Evolutionary conservation across 768 basidiomycete genomes (phyloP).

Genomic region (Chalciporus chontae): DNA sequence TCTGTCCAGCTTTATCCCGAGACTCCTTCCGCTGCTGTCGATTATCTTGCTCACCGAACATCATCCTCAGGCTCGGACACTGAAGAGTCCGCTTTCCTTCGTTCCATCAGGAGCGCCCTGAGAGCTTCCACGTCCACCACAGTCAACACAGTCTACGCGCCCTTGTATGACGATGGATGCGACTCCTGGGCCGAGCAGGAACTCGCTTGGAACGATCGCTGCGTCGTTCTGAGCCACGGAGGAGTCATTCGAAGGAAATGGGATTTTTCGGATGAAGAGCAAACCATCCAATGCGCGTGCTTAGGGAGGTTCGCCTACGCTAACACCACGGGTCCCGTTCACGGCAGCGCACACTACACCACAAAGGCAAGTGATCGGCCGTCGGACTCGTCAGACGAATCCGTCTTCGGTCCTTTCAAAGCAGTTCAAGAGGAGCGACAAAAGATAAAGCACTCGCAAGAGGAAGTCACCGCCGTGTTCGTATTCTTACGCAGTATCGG

Average conservation of each 20-base stretch:
- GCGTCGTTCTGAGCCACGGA: constrained; percentile 61
- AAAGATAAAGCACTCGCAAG: constrained; percentile 34
- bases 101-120: constrained; percentile 56
- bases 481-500: constrained; percentile 75
- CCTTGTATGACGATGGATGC: constrained; percentile 36
- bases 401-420: constrained; percentile 43
- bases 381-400: constrained; percentile 16
- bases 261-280: constrained; percentile 68
- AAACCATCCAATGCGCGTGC: constrained; percentile 77
- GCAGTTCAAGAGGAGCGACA: constrained; percentile 37
- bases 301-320: constrained; percentile 66
- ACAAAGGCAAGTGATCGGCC: constrained; percentile 16
- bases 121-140: constrained; percentile 49
- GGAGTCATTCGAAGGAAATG: constrained; percentile 70
- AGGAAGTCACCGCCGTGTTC: constrained; percentile 58
- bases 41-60: constrained; percentile 36
- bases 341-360: constrained; percentile 29
- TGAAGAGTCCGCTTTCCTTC: constrained; percentile 42
- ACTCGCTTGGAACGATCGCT: constrained; percentile 64
- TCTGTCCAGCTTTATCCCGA: constrained; percentile 41
- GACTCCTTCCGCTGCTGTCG: constrained; percentile 41
- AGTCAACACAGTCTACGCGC: constrained; percentile 40
- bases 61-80: constrained; percentile 1
- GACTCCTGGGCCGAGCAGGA: constrained; percentile 55
- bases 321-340: constrained; percentile 23